A percentile compares a stretch with the other conserved stretches of the same genome.
Evolutionary conservation across 352 stramenopile genomes (phyloP).

Genomic region (Nannochloropsis limnetica): DNA sequence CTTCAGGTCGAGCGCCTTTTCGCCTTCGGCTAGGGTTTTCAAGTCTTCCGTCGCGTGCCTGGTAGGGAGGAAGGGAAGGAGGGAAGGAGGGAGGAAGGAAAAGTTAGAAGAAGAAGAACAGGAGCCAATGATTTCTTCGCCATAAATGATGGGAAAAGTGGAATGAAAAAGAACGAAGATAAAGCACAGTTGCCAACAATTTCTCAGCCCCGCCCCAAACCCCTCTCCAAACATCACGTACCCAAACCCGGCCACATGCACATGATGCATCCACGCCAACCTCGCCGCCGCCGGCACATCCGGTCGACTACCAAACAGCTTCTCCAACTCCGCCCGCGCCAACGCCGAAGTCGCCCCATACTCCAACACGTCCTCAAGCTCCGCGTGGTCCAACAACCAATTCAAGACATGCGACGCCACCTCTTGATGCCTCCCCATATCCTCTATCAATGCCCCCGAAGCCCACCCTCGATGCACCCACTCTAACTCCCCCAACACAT

Average conservation of each 20-base stretch:
- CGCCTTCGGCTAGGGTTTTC: background rate
- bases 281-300: background rate
- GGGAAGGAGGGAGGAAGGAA: background rate
- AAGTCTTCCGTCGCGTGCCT: background rate
- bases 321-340: background rate
- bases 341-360: background rate
- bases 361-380: conserved; percentile 18
- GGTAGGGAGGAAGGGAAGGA: background rate
- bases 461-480: background rate
- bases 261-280: conserved; percentile 26
- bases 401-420: conserved; percentile 3
- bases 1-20: conserved; percentile 15
- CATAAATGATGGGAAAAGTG: background rate
- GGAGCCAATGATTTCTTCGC: too few relatives aligned
- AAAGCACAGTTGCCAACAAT: too few relatives aligned
- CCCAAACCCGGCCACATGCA: background rate
- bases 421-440: conserved; percentile 6
- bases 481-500: conserved; percentile 1
- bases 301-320: background rate
- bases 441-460: background rate
- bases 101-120: background rate
- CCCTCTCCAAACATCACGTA: background rate
- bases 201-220: too few relatives aligned
- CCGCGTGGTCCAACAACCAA: background rate
- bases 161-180: background rate